Evolutionary conservation across 2,329 filamentous ascomycete species (phyloP).

Genomic region (Nemania sp.): DNA sequence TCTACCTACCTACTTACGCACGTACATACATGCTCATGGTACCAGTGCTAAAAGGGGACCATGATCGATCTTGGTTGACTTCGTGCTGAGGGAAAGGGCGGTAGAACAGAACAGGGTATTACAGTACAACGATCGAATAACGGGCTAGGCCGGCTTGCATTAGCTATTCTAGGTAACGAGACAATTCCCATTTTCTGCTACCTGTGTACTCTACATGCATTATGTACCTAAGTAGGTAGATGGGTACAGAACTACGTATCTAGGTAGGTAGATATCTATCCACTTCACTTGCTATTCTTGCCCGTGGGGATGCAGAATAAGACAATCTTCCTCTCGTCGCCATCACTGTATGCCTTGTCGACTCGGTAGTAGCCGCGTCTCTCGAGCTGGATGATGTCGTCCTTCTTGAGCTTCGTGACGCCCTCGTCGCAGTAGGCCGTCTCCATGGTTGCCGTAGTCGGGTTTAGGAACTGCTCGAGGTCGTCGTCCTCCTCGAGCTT

Average conservation of each 20-base stretch:
- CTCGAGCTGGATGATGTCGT: conserved; percentile 96
- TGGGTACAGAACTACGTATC: neutral
- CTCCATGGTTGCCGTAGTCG: conserved; percentile 78
- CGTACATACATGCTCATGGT: neutral
- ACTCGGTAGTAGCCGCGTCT: conserved; percentile 92
- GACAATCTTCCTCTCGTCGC: conserved; percentile 66
- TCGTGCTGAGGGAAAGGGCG: neutral
- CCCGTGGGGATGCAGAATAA: conserved; percentile 70
- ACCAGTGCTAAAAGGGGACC: neutral
- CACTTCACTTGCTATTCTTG: conserved; percentile 60
- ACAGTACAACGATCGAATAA: neutral
- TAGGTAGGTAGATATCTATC: conserved; percentile 4
- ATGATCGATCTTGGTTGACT: neutral
- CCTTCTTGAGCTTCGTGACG: conserved; percentile 80
- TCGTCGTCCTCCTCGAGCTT: conserved; percentile 90
- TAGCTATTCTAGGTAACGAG: neutral
- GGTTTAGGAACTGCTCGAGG: conserved; percentile 85
- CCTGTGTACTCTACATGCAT: conserved; percentile 6
- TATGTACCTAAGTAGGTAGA: conserved; percentile 3
- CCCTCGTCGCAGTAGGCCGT: conserved; percentile 85
- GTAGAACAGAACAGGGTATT: neutral
- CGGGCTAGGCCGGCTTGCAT: neutral
- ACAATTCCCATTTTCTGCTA: conserved; percentile 7
- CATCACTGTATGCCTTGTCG: conserved; percentile 71
- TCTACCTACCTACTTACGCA: neutral